A percentile compares a stretch with the other conserved stretches of the same genome.
Conservation (phyloP, 345 rosid genomes). For the Salix brachista region DNA sequence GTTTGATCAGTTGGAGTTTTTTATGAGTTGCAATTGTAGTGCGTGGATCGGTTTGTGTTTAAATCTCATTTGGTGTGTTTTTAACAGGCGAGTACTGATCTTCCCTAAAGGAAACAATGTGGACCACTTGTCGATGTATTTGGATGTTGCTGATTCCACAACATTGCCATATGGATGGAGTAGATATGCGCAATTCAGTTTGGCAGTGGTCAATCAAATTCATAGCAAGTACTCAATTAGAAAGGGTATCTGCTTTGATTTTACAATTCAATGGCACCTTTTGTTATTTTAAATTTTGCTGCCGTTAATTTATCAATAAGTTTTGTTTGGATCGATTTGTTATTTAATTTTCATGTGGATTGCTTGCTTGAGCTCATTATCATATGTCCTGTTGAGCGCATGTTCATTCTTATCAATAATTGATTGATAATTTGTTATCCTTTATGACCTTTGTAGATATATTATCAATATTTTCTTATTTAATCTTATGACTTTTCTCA, state of each 20-base stretch:
- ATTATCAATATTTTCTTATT: not conserved
- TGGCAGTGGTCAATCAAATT: constrained; percentile 78
- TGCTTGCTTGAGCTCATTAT: not conserved
- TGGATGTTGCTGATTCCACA: constrained; percentile 87
- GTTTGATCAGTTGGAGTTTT: not conserved
- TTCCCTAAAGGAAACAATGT: constrained; percentile 93
- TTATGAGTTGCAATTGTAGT: not conserved
- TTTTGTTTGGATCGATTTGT: not conserved
- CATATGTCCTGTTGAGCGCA: not conserved
- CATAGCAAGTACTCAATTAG: constrained; percentile 66
- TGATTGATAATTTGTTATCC: not conserved
- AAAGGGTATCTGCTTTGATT: constrained; percentile 51
- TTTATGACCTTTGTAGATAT: not conserved
- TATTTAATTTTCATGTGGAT: not conserved
- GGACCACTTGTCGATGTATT: constrained; percentile 88
- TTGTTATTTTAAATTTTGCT: not conserved
- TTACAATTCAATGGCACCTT: not conserved
- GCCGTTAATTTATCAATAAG: not conserved
- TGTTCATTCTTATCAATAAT: not conserved
- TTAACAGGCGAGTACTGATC: constrained; percentile 76
- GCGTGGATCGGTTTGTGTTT: not conserved
- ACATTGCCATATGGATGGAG: constrained; percentile 89
- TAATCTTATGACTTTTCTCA: not conserved
- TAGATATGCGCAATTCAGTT: constrained; percentile 87
- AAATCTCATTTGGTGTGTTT: constrained; percentile 12